phyloP scores from a whole-genome alignment of 371 early-diverging fungal genomes.

The Amoeboaphelidium occidentale region DNA sequence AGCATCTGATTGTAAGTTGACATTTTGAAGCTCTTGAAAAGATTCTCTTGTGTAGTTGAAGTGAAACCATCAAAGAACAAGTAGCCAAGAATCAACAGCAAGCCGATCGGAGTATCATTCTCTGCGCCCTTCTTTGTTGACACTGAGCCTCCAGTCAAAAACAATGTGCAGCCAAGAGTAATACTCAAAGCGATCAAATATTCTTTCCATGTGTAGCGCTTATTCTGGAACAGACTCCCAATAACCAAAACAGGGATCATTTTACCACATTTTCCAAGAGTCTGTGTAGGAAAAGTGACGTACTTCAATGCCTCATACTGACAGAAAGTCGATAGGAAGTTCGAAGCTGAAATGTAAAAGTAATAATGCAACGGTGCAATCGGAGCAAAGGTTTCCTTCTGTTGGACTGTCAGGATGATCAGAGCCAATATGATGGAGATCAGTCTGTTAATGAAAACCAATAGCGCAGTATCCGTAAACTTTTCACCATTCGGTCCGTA shows the following conservation, averaged over 20 bases:
- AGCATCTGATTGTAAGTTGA: neutral
- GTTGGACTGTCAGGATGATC: neutral
- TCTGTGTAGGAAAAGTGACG: neutral
- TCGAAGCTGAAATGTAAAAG: neutral
- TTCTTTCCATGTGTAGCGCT: neutral
- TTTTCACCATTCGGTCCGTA: neutral
- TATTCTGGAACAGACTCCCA: neutral
- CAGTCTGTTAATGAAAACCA: neutral
- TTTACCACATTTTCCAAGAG: neutral
- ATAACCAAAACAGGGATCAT: neutral
- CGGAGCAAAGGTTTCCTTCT: too few relatives aligned
- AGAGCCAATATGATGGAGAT: neutral
- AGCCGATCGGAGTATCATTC: neutral
- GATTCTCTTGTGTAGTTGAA: neutral
- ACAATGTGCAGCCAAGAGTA: neutral
- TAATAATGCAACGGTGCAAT: neutral
- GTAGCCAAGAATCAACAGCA: neutral
- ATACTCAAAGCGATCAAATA: neutral
- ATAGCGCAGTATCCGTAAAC: neutral
- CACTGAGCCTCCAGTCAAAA: neutral
- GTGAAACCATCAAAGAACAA: neutral
- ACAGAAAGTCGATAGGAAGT: neutral
- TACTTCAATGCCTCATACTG: slow-evolving; percentile 1
- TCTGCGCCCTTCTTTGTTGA: neutral
- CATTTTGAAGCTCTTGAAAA: neutral